Conservation (phyloP, 176 grass and related monocot species). For the Saccharum spontaneum region DNA sequence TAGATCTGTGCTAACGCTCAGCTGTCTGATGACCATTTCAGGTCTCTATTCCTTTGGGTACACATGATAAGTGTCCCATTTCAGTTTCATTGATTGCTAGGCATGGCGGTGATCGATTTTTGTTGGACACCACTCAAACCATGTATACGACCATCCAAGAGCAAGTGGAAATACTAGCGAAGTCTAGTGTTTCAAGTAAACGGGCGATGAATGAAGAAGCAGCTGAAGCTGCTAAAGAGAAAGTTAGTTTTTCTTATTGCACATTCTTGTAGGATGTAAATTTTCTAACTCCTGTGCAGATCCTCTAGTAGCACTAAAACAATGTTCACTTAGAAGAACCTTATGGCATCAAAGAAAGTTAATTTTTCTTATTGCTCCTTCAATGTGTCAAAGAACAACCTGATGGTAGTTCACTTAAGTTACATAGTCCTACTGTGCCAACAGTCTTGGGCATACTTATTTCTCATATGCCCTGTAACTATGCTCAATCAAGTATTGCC, state of each 20-base stretch:
- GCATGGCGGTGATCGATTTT: slow-evolving; percentile 76
- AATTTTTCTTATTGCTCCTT: not conserved
- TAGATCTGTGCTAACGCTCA: slow-evolving; percentile 5
- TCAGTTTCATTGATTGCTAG: slow-evolving; percentile 91
- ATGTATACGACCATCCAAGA: slow-evolving; percentile 81
- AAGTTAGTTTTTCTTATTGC: slow-evolving; percentile 45
- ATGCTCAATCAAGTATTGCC: slow-evolving; percentile 2
- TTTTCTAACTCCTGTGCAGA: slow-evolving; percentile 10
- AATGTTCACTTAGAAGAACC: not conserved
- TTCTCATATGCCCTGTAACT: slow-evolving; percentile 13
- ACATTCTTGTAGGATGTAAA: not conserved
- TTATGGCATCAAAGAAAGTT: not conserved
- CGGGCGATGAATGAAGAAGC: slow-evolving; percentile 78
- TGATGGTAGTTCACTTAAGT: not conserved
- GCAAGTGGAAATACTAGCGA: slow-evolving; percentile 60
- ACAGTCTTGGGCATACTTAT: not conserved
- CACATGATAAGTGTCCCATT: slow-evolving; percentile 80
- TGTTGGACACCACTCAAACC: slow-evolving; percentile 72
- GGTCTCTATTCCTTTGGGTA: slow-evolving; percentile 74
- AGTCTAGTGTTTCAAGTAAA: slow-evolving; percentile 74
- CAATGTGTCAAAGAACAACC: slow-evolving; percentile 15
- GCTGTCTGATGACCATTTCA: slow-evolving; percentile 42
- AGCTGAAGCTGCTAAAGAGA: slow-evolving; percentile 95
- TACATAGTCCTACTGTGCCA: not conserved
- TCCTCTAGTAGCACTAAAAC: not conserved